These are phyloP conservation scores for Phytophthora tentaculata DNA, from an alignment of 352 stramenopile species.

Conservation along the genomic window DNA sequence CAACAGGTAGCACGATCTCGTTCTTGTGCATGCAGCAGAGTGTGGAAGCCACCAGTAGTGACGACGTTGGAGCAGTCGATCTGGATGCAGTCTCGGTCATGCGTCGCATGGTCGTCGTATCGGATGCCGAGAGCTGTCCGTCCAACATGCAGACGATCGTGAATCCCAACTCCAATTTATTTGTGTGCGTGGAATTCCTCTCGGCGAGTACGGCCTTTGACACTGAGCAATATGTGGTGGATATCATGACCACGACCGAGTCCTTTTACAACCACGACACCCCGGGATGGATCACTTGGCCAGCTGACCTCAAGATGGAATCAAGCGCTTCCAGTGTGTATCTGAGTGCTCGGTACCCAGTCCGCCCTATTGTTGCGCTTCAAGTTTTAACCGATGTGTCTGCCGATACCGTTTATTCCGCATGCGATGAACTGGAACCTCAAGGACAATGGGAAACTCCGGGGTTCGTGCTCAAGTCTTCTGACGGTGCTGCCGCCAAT, in stretches of 20 bases:
- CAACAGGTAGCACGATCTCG: slow-evolving; percentile 31
- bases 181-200: slow-evolving; percentile 41
- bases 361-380: slow-evolving; percentile 42
- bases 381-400: slow-evolving; percentile 39
- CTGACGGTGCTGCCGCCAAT: slow-evolving; percentile 14
- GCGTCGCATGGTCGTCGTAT: slow-evolving; percentile 32
- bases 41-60: slow-evolving; percentile 14
- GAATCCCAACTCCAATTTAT: slow-evolving; percentile 27
- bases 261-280: slow-evolving; percentile 56
- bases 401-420: slow-evolving; percentile 26
- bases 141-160: slow-evolving; percentile 32
- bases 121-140: slow-evolving; percentile 22
- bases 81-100: slow-evolving; percentile 28
- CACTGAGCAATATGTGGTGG: slow-evolving; percentile 47
- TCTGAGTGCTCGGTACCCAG: slow-evolving; percentile 40
- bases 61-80: slow-evolving; percentile 27
- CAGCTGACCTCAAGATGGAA: slow-evolving; percentile 30
- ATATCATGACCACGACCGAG: slow-evolving; percentile 50
- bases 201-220: slow-evolving; percentile 23
- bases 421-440: slow-evolving; percentile 28
- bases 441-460: slow-evolving; percentile 29
- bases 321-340: slow-evolving; percentile 33
- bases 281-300: slow-evolving; percentile 50
- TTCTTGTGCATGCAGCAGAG: slow-evolving; percentile 42
- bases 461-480: slow-evolving; percentile 32